Evolutionary conservation across 139 green algal species (phyloP), one percentile per base, ranked within the genome.

Genomic region (Limnomonas spitsbergensis): DNA sequence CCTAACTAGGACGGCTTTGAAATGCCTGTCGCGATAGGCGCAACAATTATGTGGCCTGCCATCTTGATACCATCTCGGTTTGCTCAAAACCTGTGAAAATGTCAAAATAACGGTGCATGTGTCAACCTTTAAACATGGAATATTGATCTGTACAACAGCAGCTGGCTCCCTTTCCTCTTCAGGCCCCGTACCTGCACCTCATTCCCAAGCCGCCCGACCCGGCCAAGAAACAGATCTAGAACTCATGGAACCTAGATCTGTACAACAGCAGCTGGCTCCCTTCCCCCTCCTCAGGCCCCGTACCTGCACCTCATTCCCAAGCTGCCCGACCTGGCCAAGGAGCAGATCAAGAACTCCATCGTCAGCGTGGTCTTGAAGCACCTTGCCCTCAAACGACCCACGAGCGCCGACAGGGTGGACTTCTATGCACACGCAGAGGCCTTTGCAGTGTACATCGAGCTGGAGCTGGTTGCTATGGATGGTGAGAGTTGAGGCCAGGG

Each of bases 401-500:
- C 24, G 27, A 37, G 24, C 6, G 61, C 29, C 29, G 61, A 72
- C 61, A 34, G 61, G 7, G 29, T 20, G 29, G 27, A 72, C 6
- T 72, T 72, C 29, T 20, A 20, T 39, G 61, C 61, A 20, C 61
- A 72, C 29, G 61, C 61, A 39, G 61, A 72, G 29, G 61, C 29
- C 61, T 72, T 72, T 72, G 61, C 61, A 24, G 61, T 37, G 61
- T 72, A 39, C 29, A 37, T 72, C 7, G 61, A 7, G 27, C 9
- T 72, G 61, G 61, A 72, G 26, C 7, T 37, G 29, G 61, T 72
- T 36, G 61, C 61, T 34, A 37, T 72, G 6, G 61, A 72, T 37
- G 61, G 61, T 72, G 61, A 34, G 61, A 39, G 47, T 61, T 14
- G 47, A 20, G 83, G 80, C 81, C 47, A 61, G 47, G 47, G 14